Base-by-base conservation (phyloP, 371 early-diverging fungal genomes). In the Mortierella sp. region DNA sequence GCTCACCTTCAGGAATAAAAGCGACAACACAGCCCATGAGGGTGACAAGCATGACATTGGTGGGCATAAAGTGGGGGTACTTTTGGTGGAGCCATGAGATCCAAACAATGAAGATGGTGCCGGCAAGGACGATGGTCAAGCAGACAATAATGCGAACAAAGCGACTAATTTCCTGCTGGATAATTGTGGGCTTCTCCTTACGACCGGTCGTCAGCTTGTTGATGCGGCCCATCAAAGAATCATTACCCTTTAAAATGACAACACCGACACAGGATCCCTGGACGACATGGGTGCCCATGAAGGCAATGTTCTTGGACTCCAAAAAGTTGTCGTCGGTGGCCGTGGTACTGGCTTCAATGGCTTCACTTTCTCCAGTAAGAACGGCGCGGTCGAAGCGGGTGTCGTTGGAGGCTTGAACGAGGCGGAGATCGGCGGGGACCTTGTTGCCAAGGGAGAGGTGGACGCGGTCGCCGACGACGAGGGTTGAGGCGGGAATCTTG, bases 201-300 rank as follows among this genome's bases (percentile, higher is more conserved):
- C 88, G 87, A 24, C 85, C 77, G 21, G 88, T 80, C 14, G 93
- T 89, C 70, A 96, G 80, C 46, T 90, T 88, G 70, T 92, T 93
- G 77, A 96, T 94, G 24, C 91, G 90, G 2, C 96, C 96, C 88
- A 97, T 90, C 64, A 95, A 82, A 0, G 96, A 94, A n/a, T 89
- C 84, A 54, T 91, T 92, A 21, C 92, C 93, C 67, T 87, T 92
- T 28, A 89, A 78, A 19, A 95, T 83, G 4, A 95, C 94, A 9
- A 95, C 83, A 69, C 95, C 95, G 28, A 83, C 76, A 59, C 89
- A 94, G 14, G 88, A 88, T 10, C 95, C 95, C 78, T 92, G 91
- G 19, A 92, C 88, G 26, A 92, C 89, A 55, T 92, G 89, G 1
- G 94, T 93, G 24, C 93, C 91, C 89, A 91, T 90, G 88, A 95